Conservation (phyloP, 2,329 filamentous ascomycete species). For the Fusarium pininemorale region DNA sequence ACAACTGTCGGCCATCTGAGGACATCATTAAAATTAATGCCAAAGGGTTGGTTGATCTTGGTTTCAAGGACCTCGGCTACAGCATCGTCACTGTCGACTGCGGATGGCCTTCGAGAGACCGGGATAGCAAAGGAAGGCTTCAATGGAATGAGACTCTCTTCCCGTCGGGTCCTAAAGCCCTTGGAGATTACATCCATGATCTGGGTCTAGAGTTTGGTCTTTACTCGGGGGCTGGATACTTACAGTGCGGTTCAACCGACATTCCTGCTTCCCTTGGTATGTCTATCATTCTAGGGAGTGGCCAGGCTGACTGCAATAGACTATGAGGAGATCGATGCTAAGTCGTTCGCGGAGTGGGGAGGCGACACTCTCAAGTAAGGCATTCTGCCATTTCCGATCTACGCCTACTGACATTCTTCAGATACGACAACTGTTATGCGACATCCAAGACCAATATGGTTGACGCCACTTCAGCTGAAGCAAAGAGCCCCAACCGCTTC, state of each 20-base stretch:
- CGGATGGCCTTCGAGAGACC: slow-evolving; percentile 59
- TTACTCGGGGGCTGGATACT: slow-evolving; percentile 61
- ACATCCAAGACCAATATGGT: slow-evolving; percentile 54
- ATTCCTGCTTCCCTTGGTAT: slow-evolving; percentile 56
- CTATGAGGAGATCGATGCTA: slow-evolving; percentile 53
- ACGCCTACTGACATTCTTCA: background rate
- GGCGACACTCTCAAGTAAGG: slow-evolving; percentile 65
- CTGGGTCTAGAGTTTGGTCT: slow-evolving; percentile 62
- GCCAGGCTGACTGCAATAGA: slow-evolving; percentile 36
- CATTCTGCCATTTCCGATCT: slow-evolving; percentile 18
- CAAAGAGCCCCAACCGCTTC: slow-evolving; percentile 53
- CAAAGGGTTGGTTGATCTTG: slow-evolving; percentile 61
- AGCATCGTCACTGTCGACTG: slow-evolving; percentile 66
- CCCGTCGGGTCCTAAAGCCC: slow-evolving; percentile 58
- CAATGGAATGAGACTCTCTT: slow-evolving; percentile 61
- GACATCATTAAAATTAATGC: slow-evolving; percentile 54
- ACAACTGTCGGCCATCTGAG: slow-evolving; percentile 30
- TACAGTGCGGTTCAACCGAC: slow-evolving; percentile 54
- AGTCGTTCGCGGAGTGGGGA: slow-evolving; percentile 54
- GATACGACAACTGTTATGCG: slow-evolving; percentile 61
- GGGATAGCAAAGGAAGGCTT: slow-evolving; percentile 55
- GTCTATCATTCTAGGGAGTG: no score
- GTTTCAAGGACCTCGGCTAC: slow-evolving; percentile 63
- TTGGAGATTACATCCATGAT: slow-evolving; percentile 60
- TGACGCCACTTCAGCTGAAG: slow-evolving; percentile 50